Conservation (phyloP, 2,329 filamentous ascomycete genomes). For the Diaporthe ampelina region DNA sequence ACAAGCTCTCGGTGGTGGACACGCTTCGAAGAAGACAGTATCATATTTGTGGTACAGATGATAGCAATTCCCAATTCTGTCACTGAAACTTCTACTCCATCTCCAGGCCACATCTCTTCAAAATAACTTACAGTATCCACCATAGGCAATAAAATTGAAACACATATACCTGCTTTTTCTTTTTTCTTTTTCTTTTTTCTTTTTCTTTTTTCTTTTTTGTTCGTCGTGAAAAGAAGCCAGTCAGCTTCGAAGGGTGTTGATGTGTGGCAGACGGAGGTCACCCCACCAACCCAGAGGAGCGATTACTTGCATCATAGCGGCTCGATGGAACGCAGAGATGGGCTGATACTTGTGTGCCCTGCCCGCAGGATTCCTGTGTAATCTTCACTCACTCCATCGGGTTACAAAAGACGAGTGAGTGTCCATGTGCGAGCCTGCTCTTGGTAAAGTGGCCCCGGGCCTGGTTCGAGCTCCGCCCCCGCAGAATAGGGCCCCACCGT, state of each 20-base stretch:
- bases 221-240: not conserved
- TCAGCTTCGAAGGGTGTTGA: not conserved
- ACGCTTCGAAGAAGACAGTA: no score
- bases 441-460: conserved; percentile 25
- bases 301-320: conserved; percentile 23
- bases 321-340: not conserved
- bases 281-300: conserved; percentile 8
- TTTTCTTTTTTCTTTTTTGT: not conserved
- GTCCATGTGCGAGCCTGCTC: conserved; percentile 10
- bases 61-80: not conserved
- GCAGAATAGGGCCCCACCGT: conserved; percentile 11
- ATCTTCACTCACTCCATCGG: not conserved
- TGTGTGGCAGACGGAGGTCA: not conserved
- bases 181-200: not conserved
- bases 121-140: not conserved
- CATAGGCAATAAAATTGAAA: not conserved
- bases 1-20: no score
- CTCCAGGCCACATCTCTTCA: no score
- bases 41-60: not conserved
- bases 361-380: not conserved
- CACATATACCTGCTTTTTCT: not conserved
- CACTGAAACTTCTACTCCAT: not conserved
- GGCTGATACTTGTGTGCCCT: not conserved
- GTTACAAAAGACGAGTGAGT: conserved; percentile 11
- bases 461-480: conserved; percentile 11